Evolutionary conservation across 306 rosid species (phyloP).

Genomic region (Dalbergia cultrata): DNA sequence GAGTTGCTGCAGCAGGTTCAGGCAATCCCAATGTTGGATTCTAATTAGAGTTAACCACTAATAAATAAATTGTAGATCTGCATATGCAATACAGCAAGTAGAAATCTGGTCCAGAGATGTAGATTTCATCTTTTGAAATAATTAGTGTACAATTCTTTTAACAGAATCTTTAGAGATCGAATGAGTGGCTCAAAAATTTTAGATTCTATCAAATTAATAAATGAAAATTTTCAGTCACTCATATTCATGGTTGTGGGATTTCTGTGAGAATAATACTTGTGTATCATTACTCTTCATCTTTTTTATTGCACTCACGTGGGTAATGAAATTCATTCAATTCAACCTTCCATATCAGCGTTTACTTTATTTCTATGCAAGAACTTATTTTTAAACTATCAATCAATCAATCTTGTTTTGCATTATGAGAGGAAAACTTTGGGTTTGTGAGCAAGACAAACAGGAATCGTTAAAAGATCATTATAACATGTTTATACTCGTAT

Average conservation of each 20-base stretch:
- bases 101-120: constrained; percentile 12
- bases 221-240: background rate
- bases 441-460: background rate
- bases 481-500: background rate
- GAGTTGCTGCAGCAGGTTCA: constrained; percentile 94
- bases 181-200: background rate
- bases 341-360: constrained; percentile 15
- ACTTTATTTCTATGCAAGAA: background rate
- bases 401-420: constrained; percentile 2
- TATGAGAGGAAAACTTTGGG: background rate
- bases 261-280: background rate
- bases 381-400: background rate
- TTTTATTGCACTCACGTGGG: background rate
- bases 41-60: constrained; percentile 34
- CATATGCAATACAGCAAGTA: constrained; percentile 16
- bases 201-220: background rate
- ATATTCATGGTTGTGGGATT: background rate
- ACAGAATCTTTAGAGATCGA: background rate
- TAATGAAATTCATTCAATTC: constrained; percentile 32
- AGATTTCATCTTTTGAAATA: constrained; percentile 6
- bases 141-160: background rate
- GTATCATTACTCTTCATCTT: background rate
- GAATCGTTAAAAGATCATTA: background rate
- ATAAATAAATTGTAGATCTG: constrained; percentile 21
- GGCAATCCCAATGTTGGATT: constrained; percentile 92